Conservation (phyloP, 163 green algal genomes). For the Chlorella variabilis region DNA sequence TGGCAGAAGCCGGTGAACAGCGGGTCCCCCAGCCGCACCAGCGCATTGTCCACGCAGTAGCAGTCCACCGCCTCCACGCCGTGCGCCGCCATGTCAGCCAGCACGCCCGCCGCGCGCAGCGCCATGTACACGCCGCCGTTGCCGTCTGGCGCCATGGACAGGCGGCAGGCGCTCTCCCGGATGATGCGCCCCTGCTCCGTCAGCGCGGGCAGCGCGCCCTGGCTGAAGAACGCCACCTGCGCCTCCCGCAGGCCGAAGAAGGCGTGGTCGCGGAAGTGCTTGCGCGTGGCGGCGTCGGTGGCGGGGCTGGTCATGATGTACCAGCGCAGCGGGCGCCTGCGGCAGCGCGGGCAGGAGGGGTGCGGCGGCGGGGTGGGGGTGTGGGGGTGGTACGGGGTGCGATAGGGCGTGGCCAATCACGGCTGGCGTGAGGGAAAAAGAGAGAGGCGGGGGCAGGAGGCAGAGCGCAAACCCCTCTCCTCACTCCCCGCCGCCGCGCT, state of each 20-base stretch:
- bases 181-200: slow-evolving; percentile 85
- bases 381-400: background rate
- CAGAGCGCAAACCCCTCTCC: too few species aligned
- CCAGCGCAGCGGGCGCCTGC: slow-evolving; percentile 69
- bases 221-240: slow-evolving; percentile 62
- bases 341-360: too few species aligned
- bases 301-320: slow-evolving; percentile 95
- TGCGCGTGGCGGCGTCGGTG: slow-evolving; percentile 83
- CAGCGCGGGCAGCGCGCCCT: slow-evolving; percentile 83
- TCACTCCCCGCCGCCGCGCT: background rate
- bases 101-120: slow-evolving; percentile 59
- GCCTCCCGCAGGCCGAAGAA: slow-evolving; percentile 77
- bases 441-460: background rate
- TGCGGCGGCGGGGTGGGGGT: background rate
- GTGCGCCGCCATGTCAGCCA: slow-evolving; percentile 69
- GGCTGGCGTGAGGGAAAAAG: background rate
- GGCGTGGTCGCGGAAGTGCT: slow-evolving; percentile 76
- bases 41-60: slow-evolving; percentile 95
- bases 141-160: slow-evolving; percentile 90
- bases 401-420: background rate
- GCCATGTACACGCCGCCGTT: slow-evolving; percentile 96
- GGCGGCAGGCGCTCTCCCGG: slow-evolving; percentile 56
- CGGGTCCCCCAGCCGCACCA: slow-evolving; percentile 87
- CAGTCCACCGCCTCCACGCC: slow-evolving; percentile 89
- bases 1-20: slow-evolving; percentile 88